A percentile compares a stretch with the other conserved stretches of the same genome.
These are phyloP conservation scores for Rhynchospora pubera DNA, from an alignment of 176 grass and related monocot genomes.

Conservation along the genomic window DNA sequence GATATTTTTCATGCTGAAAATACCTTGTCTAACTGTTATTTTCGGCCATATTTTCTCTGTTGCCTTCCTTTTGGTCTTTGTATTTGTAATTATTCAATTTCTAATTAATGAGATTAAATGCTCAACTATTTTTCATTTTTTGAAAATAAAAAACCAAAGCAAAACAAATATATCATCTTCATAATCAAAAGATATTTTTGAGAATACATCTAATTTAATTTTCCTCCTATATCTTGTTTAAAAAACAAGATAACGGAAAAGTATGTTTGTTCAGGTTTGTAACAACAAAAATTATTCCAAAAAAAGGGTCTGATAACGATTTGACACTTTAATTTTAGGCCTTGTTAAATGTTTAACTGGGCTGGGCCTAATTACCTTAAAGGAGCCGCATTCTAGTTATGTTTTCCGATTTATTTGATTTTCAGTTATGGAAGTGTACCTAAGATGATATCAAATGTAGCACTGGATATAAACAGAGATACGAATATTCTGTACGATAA, in stretches of 20 bases:
- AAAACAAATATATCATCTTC: neutral
- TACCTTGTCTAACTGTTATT: too few relatives aligned
- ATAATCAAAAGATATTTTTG: neutral
- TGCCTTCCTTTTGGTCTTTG: neutral
- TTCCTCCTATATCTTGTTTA: neutral
- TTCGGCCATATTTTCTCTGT: neutral
- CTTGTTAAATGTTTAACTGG: neutral
- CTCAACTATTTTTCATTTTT: neutral
- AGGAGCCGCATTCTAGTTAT: neutral
- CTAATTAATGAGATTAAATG: neutral
- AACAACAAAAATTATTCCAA: neutral
- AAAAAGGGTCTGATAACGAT: neutral
- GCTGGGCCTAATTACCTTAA: neutral
- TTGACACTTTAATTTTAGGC: neutral
- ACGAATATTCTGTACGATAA: too few relatives aligned
- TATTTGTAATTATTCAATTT: neutral
- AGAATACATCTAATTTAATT: neutral
- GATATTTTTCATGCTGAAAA: neutral
- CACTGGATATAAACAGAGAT: too few relatives aligned
- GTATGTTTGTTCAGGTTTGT: neutral
- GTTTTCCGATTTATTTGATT: neutral
- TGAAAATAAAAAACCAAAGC: too few relatives aligned
- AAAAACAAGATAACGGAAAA: neutral
- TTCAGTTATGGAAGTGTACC: too few relatives aligned
- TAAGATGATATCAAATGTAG: too few relatives aligned